A percentile compares a stretch with the other conserved stretches of the same genome.
phyloP scores from a whole-genome alignment of 2,329 filamentous ascomycete species.

The Davidsoniella virescens region DNA sequence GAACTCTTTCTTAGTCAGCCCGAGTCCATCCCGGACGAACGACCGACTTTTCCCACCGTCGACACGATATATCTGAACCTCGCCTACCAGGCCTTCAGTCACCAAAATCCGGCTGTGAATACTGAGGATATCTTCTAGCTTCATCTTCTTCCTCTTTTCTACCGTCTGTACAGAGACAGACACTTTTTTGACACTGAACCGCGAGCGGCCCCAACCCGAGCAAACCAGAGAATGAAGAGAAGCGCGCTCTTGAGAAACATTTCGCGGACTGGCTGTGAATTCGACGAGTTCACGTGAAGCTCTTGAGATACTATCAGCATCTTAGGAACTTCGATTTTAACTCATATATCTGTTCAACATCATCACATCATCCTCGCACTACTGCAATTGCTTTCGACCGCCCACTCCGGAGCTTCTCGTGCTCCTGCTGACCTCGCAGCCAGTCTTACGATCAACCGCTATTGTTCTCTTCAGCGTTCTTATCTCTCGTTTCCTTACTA shows the following conservation, averaged over 20 bases:
- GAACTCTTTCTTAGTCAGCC: no score
- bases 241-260: conserved; percentile 14
- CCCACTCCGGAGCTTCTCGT: not conserved
- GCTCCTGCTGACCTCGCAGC: not conserved
- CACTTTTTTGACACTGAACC: not conserved
- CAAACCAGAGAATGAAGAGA: conserved; percentile 14
- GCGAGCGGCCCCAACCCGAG: not conserved
- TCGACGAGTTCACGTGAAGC: conserved; percentile 14
- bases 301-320: not conserved
- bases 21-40: not conserved
- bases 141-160: not conserved
- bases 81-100: not conserved
- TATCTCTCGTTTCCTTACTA: not conserved
- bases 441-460: not conserved
- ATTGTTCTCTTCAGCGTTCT: not conserved
- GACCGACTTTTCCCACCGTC: not conserved
- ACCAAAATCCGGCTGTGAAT: not conserved
- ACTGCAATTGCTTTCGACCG: no score
- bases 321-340: not conserved
- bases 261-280: conserved; percentile 14
- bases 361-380: not conserved
- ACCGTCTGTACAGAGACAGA: conserved; percentile 1
- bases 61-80: not conserved
- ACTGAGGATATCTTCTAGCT: not conserved
- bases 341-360: not conserved